Percentiles rank a stretch among this genome's conserved stretches.
phyloP scores from a whole-genome alignment of 2,329 filamentous ascomycete species.

The Coniochaeta sp. region DNA sequence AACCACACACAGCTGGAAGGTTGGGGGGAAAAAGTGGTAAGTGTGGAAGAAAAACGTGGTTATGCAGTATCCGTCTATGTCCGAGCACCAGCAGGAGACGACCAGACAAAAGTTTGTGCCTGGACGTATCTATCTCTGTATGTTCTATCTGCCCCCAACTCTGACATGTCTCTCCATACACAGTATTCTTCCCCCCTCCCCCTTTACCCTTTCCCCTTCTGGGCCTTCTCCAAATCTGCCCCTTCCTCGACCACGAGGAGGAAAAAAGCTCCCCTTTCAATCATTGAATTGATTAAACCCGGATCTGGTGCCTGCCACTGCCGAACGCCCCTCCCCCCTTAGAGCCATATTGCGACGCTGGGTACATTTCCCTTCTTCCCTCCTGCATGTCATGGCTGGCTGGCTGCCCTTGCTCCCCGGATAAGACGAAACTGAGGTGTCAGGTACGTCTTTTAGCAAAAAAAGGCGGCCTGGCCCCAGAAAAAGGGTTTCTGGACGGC shows the following conservation, averaged over 20 bases:
- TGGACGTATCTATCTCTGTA: background rate
- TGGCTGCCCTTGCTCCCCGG: background rate
- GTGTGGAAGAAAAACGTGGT: background rate
- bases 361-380: background rate
- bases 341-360: constrained; percentile 4
- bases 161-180: background rate
- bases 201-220: background rate
- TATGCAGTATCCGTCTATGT: background rate
- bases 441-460: constrained; percentile 2
- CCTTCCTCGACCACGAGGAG: too few species aligned
- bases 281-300: constrained; percentile 6
- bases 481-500: too few species aligned
- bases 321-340: constrained; percentile 1
- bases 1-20: background rate
- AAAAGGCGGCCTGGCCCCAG: background rate
- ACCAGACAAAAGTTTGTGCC: background rate
- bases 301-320: constrained; percentile 1
- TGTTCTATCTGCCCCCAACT: background rate
- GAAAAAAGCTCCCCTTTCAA: background rate
- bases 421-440: background rate
- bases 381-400: background rate
- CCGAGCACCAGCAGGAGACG: background rate
- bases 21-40: background rate
- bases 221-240: constrained; percentile 2
- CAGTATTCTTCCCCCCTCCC: background rate